A percentile compares a stretch with the other conserved stretches of the same genome.
phyloP scores from a whole-genome alignment of 106 monocot species.

The Posidonia australis region DNA sequence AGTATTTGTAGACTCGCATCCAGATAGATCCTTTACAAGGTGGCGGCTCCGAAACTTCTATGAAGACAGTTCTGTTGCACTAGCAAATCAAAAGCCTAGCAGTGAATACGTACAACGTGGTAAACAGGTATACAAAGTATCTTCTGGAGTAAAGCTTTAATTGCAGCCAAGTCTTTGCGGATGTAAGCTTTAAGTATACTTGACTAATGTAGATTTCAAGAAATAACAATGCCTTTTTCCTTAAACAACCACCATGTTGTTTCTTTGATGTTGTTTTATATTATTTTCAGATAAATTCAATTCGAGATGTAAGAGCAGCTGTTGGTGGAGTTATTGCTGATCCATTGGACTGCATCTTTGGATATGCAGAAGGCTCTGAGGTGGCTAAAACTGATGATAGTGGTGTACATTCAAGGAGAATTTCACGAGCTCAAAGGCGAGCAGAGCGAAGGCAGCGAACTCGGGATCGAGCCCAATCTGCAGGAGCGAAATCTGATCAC shows the following conservation, averaged over 20 bases:
- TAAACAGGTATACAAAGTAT: not conserved
- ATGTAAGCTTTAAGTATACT: no score
- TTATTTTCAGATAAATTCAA: constrained; percentile 14
- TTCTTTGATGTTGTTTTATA: not conserved
- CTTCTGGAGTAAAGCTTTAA: not conserved
- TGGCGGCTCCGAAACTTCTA: constrained; percentile 31
- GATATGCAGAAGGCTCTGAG: constrained; percentile 14
- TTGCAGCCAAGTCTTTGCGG: not conserved
- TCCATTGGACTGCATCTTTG: constrained; percentile 55
- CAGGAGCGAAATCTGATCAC: not conserved
- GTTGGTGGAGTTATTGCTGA: constrained; percentile 19
- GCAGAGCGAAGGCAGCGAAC: constrained; percentile 24
- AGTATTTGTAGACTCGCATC: constrained; percentile 31
- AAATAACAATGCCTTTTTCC: not conserved
- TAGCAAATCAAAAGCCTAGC: not conserved
- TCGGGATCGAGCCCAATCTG: not conserved
- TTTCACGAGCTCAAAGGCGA: constrained; percentile 21
- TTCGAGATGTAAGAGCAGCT: constrained; percentile 4
- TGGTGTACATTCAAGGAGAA: constrained; percentile 14
- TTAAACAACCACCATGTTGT: not conserved
- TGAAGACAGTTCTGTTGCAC: constrained; percentile 8
- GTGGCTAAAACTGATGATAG: constrained; percentile 15
- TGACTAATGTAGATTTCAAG: not conserved
- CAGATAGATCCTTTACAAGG: constrained; percentile 22
- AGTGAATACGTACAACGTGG: constrained; percentile 1